Evolutionary conservation across 2,329 filamentous ascomycete species (phyloP).

Genomic region (Geosmithia putterillii): DNA sequence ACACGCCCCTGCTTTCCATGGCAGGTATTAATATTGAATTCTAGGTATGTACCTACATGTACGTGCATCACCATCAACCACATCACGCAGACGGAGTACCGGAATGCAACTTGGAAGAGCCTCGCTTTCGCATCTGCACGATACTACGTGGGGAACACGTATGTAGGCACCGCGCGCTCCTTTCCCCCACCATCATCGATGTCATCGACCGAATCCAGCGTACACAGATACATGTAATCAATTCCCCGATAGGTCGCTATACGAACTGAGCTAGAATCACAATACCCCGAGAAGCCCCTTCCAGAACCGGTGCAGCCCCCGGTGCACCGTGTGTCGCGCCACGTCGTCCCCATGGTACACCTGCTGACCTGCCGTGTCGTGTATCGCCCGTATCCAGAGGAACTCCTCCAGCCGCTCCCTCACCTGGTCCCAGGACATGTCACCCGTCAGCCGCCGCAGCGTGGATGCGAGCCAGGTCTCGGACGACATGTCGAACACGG

Average conservation of each 20-base stretch:
- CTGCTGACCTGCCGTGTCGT: slow-evolving; percentile 8
- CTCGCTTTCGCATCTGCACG: too few relatives aligned
- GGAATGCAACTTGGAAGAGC: too few relatives aligned
- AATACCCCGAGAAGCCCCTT: neutral
- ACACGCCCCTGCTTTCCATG: neutral
- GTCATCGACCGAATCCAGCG: too few relatives aligned
- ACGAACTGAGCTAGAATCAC: too few relatives aligned
- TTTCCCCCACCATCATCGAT: too few relatives aligned
- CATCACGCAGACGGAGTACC: too few relatives aligned
- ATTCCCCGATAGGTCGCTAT: neutral
- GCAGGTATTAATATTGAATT: neutral
- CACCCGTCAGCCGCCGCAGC: slow-evolving; percentile 5
- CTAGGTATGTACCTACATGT: neutral
- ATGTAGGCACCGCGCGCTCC: too few relatives aligned
- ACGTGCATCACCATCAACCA: too few relatives aligned
- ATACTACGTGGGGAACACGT: too few relatives aligned
- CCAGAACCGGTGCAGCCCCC: neutral
- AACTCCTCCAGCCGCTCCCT: slow-evolving; percentile 7
- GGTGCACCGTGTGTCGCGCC: neutral
- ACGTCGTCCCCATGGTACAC: slow-evolving; percentile 3
- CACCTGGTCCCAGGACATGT: slow-evolving; percentile 10
- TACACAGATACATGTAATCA: neutral
- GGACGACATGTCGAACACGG: slow-evolving; percentile 8
- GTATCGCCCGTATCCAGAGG: slow-evolving; percentile 13
- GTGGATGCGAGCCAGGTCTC: slow-evolving; percentile 11